Evolutionary conservation across 2,329 filamentous ascomycete genomes (phyloP).

Genomic region (Aureobasidium zeae): DNA sequence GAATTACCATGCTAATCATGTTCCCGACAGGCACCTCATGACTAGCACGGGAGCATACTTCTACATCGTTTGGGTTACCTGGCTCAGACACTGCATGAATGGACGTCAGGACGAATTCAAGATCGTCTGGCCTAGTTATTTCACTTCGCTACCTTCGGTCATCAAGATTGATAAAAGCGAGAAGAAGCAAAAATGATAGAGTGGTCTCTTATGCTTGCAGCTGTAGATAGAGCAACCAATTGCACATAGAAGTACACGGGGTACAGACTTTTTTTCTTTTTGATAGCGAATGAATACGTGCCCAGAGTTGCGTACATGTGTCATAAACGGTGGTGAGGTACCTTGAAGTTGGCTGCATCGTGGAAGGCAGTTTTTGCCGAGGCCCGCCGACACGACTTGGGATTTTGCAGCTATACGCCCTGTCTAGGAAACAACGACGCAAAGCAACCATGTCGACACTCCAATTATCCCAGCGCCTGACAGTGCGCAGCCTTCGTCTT

Average conservation of each 20-base stretch:
- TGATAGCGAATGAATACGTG: no score
- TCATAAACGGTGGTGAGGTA: no score
- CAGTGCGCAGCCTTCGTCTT: neutral
- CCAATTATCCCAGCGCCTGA: conserved; percentile 4
- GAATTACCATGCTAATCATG: neutral
- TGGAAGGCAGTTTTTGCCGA: conserved; percentile 9
- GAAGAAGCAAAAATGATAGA: conserved; percentile 26
- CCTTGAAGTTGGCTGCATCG: conserved; percentile 11
- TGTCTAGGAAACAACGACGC: neutral
- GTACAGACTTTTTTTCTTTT: no score
- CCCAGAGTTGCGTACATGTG: no score
- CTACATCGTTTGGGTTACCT: conserved; percentile 76
- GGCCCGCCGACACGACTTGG: neutral
- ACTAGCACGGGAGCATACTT: conserved; percentile 76
- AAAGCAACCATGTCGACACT: conserved; percentile 7
- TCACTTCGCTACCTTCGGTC: conserved; percentile 47
- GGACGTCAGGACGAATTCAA: conserved; percentile 61
- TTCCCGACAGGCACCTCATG: conserved; percentile 62
- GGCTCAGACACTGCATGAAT: conserved; percentile 69
- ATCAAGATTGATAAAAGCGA: conserved; percentile 26
- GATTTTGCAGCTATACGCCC: no score
- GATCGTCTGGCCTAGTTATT: conserved; percentile 57
- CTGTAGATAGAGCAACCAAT: no score
- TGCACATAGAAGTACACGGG: no score
- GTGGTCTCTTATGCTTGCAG: neutral